A percentile compares a stretch with the other conserved stretches of the same genome.
These are phyloP conservation scores for Diospyros kaki DNA, from an alignment of 148 eudicot species.

Conservation along the genomic window DNA sequence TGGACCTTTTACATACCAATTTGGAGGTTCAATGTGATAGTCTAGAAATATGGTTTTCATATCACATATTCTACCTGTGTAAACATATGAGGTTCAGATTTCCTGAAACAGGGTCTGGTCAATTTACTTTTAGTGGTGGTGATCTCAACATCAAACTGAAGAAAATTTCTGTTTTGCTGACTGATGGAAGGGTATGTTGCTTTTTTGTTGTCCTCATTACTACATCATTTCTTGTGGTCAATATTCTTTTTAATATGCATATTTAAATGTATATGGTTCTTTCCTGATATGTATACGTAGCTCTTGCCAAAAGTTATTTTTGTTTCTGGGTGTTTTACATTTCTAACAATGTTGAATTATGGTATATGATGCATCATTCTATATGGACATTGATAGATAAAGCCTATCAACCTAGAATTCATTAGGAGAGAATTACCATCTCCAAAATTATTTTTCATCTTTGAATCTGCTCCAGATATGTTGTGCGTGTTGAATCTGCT, in stretches of 20 bases:
- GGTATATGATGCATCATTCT: too few relatives aligned
- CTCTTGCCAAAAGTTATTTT: too few relatives aligned
- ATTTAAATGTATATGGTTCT: too few relatives aligned
- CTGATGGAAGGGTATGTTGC: slow-evolving; percentile 80
- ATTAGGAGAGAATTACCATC: too few relatives aligned
- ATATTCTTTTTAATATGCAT: not conserved
- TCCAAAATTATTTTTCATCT: too few relatives aligned
- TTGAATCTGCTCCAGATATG: too few relatives aligned
- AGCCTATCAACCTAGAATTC: too few relatives aligned
- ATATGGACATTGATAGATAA: too few relatives aligned
- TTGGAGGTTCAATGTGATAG: slow-evolving; percentile 42
- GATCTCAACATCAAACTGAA: slow-evolving; percentile 48
- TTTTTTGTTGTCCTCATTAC: not conserved
- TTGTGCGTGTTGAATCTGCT: too few relatives aligned
- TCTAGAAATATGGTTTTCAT: slow-evolving; percentile 73
- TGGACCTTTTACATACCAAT: slow-evolving; percentile 22
- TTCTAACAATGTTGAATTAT: too few relatives aligned
- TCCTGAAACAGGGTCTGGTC: slow-evolving; percentile 37
- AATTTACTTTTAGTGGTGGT: slow-evolving; percentile 22
- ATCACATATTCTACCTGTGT: slow-evolving; percentile 62
- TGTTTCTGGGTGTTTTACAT: too few relatives aligned
- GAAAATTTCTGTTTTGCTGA: slow-evolving; percentile 67
- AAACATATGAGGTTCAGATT: slow-evolving; percentile 36
- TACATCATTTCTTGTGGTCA: not conserved
- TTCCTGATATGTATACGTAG: too few relatives aligned